Conservation (phyloP, 2,329 filamentous ascomycete species). For the Daldinia sp. region DNA sequence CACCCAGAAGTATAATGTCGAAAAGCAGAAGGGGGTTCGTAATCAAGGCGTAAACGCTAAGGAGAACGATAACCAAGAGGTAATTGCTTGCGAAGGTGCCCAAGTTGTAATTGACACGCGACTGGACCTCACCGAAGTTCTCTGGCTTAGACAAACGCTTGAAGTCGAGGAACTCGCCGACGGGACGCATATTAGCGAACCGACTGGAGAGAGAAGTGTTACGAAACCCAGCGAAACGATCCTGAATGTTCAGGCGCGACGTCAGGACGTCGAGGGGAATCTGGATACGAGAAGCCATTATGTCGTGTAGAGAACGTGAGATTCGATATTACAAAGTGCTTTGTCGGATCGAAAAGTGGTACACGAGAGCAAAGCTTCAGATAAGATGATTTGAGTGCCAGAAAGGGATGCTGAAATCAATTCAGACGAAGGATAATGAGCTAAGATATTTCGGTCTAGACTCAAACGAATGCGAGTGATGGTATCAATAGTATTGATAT, state of each 20-base stretch:
- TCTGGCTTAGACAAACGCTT: constrained; percentile 95
- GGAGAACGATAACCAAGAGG: constrained; percentile 91
- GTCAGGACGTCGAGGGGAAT: constrained; percentile 93
- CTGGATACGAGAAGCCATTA: constrained; percentile 84
- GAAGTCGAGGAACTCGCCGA: constrained; percentile 94
- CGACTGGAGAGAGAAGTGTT: constrained; percentile 82
- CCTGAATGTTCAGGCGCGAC: constrained; percentile 86
- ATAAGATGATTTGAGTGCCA: constrained; percentile 7
- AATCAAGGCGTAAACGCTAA: constrained; percentile 93
- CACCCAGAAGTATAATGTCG: constrained; percentile 88
- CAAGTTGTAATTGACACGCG: constrained; percentile 95
- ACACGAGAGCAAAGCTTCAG: background rate
- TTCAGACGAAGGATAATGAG: constrained; percentile 1
- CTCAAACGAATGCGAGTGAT: constrained; percentile 14
- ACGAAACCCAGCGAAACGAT: constrained; percentile 86
- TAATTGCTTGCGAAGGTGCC: constrained; percentile 99
- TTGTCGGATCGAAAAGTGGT: constrained; percentile 5
- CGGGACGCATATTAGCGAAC: constrained; percentile 91
- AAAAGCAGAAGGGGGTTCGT: constrained; percentile 90
- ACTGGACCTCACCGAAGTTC: constrained; percentile 91
- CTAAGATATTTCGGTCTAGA: constrained; percentile 14
- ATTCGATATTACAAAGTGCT: constrained; percentile 8
- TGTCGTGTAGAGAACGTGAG: constrained; percentile 38
- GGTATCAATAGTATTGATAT: constrained; percentile 9
- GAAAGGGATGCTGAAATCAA: background rate